Percentiles rank a stretch among this genome's conserved stretches.
These are phyloP conservation scores for Fusarium sp. DNA, from an alignment of 2,329 filamentous ascomycete species.

Conservation along the genomic window DNA sequence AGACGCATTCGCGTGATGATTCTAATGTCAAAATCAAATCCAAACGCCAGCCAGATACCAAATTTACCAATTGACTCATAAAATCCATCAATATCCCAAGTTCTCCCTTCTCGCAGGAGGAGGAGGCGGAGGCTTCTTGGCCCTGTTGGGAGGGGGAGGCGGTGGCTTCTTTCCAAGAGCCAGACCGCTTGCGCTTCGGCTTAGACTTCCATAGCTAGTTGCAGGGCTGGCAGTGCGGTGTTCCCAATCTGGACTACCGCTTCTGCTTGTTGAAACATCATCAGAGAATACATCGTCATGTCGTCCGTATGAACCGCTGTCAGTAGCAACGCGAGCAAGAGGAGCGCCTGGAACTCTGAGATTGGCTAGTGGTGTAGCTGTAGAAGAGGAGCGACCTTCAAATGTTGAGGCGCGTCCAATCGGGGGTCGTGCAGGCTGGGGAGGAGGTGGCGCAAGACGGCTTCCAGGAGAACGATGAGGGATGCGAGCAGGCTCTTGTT, in stretches of 20 bases:
- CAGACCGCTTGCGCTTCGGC: conserved; percentile 54
- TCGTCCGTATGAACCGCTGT: conserved; percentile 43
- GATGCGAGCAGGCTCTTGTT: conserved; percentile 54
- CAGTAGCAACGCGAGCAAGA: conserved; percentile 58
- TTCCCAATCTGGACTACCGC: conserved; percentile 62
- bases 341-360: conserved; percentile 50
- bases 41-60: conserved; percentile 33
- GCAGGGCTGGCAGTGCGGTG: conserved; percentile 65
- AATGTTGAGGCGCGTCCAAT: conserved; percentile 56
- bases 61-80: conserved; percentile 5
- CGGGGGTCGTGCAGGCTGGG: conserved; percentile 52
- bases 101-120: conserved; percentile 50
- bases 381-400: conserved; percentile 45
- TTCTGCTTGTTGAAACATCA: conserved; percentile 64
- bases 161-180: conserved; percentile 64
- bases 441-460: conserved; percentile 50
- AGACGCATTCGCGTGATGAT: conserved; percentile 34
- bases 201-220: conserved; percentile 67
- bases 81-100: conserved; percentile 40
- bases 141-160: conserved; percentile 63
- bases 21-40: conserved; percentile 28
- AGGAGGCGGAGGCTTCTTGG: conserved; percentile 54
- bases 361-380: conserved; percentile 41
- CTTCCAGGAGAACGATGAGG: conserved; percentile 56
- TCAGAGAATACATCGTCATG: conserved; percentile 60